Percentiles rank a stretch among this genome's conserved stretches.
These are phyloP conservation scores for Aspergillus luchuensis DNA, from an alignment of 2,329 filamentous ascomycete genomes.

Conservation along the genomic window DNA sequence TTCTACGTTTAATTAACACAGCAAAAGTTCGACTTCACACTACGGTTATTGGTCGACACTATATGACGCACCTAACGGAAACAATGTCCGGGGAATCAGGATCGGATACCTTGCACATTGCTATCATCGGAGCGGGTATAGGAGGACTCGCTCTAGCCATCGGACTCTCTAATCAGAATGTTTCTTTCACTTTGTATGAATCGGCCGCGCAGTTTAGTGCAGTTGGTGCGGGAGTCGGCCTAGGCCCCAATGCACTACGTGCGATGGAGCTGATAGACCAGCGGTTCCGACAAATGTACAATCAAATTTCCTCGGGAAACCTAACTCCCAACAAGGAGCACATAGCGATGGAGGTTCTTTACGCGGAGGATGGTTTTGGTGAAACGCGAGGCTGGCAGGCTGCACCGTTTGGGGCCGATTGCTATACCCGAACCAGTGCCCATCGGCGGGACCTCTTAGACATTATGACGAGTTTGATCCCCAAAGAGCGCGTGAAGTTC, in stretches of 20 bases:
- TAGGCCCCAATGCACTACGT: slow-evolving; percentile 58
- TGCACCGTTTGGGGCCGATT: neutral
- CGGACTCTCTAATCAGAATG: slow-evolving; percentile 49
- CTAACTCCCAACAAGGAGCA: slow-evolving; percentile 32
- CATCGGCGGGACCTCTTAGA: no score
- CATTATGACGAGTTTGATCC: no score
- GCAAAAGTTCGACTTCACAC: no score
- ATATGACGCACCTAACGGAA: neutral
- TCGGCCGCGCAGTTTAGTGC: slow-evolving; percentile 57
- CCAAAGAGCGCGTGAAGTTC: no score
- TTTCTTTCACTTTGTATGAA: slow-evolving; percentile 58
- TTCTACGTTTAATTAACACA: no score
- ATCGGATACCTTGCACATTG: slow-evolving; percentile 33
- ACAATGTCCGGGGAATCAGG: neutral
- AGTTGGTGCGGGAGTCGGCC: slow-evolving; percentile 60
- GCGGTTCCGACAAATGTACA: slow-evolving; percentile 30
- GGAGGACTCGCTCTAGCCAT: slow-evolving; percentile 58
- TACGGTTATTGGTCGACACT: neutral
- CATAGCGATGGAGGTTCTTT: slow-evolving; percentile 37
- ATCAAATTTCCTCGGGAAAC: slow-evolving; percentile 22
- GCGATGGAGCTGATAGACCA: slow-evolving; percentile 57
- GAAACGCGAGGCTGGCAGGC: slow-evolving; percentile 3
- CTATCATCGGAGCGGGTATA: slow-evolving; percentile 63
- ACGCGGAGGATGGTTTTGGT: slow-evolving; percentile 29
- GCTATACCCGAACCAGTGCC: slow-evolving; percentile 25